Percentiles rank a stretch among this genome's conserved stretches.
phyloP scores from a whole-genome alignment of 345 rosid genomes.

The Hypericum androsaemum region DNA sequence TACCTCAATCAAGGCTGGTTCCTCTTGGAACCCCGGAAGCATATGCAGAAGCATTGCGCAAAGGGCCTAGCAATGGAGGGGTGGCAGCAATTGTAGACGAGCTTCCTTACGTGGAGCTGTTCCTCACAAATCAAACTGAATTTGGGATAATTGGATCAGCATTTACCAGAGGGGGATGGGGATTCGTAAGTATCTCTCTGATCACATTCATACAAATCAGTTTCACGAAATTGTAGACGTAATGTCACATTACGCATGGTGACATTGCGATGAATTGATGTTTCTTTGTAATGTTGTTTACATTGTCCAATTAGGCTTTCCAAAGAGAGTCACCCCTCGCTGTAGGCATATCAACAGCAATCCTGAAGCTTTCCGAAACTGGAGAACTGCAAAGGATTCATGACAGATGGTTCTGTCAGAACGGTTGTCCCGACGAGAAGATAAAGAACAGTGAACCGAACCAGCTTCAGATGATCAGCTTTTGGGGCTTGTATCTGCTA shows the following conservation, averaged over 20 bases:
- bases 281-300: no score
- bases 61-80: not conserved
- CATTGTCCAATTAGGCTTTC: no score
- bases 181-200: no score
- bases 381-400: conserved; percentile 21
- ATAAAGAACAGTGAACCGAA: conserved; percentile 24
- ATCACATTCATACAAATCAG: no score
- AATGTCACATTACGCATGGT: no score
- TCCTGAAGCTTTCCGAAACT: no score
- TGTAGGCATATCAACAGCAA: no score
- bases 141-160: not conserved
- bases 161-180: not conserved
- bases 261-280: no score
- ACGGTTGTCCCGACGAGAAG: conserved; percentile 33
- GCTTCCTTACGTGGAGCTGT: not conserved
- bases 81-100: conserved; percentile 3
- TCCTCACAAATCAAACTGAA: not conserved
- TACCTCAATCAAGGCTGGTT: not conserved
- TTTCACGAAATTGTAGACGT: no score
- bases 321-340: no score
- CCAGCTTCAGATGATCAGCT: conserved; percentile 55
- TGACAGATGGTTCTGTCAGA: conserved; percentile 56
- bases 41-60: not conserved
- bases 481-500: conserved; percentile 72
- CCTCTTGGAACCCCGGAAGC: not conserved